Evolutionary conservation across 176 grass and related monocot genomes (phyloP), one percentile per base, ranked within the genome.

Genomic region (Raddia guianensis): DNA sequence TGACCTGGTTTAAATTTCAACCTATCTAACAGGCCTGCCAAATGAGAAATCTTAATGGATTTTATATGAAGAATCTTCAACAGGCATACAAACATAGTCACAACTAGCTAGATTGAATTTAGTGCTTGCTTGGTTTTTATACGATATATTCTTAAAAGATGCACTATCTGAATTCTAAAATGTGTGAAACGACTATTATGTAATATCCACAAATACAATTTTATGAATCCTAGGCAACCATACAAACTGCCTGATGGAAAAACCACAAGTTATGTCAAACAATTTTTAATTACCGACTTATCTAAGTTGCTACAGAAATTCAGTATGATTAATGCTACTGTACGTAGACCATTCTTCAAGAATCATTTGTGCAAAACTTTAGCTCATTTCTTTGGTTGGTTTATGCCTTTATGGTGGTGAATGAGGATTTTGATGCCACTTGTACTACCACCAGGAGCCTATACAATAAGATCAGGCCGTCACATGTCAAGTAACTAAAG

Each of bases 11-110:
- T 61, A 80, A 82, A 53, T 16, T 82, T 62, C 34, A 63, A 46
- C 1, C 47, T 70, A 33, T 77, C 15, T 70, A 13, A 45, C 45
- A 69, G 76, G 53, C n/a, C 40, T 40, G 12, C 0, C 3, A 47
- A 70, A 69, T 82, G 3, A 6, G 7, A 47, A 56, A n/a, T 32
- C 16, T 77, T 77, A 70, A 56, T 53, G 49, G 4, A 52, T 37
- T 82, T 77, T 47, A 55, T 68, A 35, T 16, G 75, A 80, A 21
- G 46, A 80, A 74, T 73, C 43, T 68, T 49, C 21, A 68, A 3
- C 33, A 65, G 15, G 13, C 15, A 19, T 40, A 40, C 9, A 20
- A 15, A 49, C 48, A 3, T 46, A 47, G 13, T 45, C n/a, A 16
- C 70, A 58, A 16, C 34, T 50, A 34, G 16, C 33, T 67, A 43